Conservation (phyloP, 352 stramenopile species). For the Phytophthora lateralis region DNA sequence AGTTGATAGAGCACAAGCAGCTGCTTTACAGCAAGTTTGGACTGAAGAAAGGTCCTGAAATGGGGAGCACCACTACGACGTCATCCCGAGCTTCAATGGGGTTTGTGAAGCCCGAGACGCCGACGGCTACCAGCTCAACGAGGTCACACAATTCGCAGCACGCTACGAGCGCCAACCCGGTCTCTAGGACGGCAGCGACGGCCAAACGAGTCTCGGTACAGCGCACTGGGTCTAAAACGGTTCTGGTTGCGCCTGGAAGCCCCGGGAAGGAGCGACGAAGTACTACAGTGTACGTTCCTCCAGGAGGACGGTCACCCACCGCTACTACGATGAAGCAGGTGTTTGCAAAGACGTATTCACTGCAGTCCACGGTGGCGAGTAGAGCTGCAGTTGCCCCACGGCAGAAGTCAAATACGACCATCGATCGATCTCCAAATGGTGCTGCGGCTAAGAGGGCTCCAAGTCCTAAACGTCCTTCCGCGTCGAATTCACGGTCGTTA, state of each 20-base stretch:
- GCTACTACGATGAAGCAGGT: constrained; percentile 9
- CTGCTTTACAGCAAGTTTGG: constrained; percentile 66
- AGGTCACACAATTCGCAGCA: neutral
- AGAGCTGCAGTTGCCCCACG: constrained; percentile 39
- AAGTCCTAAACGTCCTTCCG: neutral
- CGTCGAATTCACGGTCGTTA: neutral
- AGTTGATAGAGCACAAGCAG: constrained; percentile 63
- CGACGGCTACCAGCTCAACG: neutral
- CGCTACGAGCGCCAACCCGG: constrained; percentile 1
- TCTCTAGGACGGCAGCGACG: neutral
- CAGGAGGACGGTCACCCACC: constrained; percentile 19
- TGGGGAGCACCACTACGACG: neutral
- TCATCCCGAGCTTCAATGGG: neutral
- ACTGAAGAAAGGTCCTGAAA: constrained; percentile 24
- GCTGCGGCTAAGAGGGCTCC: neutral
- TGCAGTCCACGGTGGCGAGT: constrained; percentile 49
- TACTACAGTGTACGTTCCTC: constrained; percentile 35
- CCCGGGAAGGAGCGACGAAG: constrained; percentile 19
- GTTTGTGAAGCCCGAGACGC: neutral
- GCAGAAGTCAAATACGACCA: constrained; percentile 9
- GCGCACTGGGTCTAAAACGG: neutral
- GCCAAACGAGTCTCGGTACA: constrained; percentile 6
- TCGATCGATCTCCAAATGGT: constrained; percentile 8
- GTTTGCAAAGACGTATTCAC: constrained; percentile 40
- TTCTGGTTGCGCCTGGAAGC: neutral